phyloP scores from a whole-genome alignment of 106 monocot species.

The Narthecium ossifragum region DNA sequence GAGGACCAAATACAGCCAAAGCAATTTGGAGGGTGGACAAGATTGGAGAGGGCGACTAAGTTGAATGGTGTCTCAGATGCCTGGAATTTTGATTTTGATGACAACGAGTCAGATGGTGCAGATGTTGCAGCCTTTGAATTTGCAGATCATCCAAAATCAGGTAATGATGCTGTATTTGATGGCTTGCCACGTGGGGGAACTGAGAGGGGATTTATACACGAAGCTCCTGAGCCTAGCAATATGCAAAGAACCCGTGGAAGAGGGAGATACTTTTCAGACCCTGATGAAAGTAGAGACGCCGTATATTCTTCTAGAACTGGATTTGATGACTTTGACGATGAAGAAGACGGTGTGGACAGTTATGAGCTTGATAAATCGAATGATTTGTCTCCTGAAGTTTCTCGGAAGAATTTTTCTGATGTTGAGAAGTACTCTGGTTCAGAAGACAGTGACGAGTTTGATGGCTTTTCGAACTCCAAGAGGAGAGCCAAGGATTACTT shows the following conservation, averaged over 20 bases:
- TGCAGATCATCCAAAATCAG: slow-evolving; percentile 57
- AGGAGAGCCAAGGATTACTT: slow-evolving; percentile 5
- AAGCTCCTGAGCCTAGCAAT: slow-evolving; percentile 1
- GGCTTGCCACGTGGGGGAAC: slow-evolving; percentile 17
- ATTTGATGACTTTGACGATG: slow-evolving; percentile 99
- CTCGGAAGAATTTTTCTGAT: slow-evolving; percentile 46
- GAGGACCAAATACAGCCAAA: slow-evolving; percentile 42
- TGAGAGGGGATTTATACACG: slow-evolving; percentile 18
- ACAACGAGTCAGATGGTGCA: slow-evolving; percentile 95
- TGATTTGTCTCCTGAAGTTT: slow-evolving; percentile 18
- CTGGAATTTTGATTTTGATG: slow-evolving; percentile 99
- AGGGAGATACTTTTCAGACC: slow-evolving; percentile 24
- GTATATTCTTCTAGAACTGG: slow-evolving; percentile 28
- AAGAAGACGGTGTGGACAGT: slow-evolving; percentile 81
- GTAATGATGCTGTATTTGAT: slow-evolving; percentile 14
- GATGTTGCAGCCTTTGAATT: slow-evolving; percentile 99
- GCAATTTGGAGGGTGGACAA: slow-evolving; percentile 18
- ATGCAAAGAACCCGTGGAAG: slow-evolving; percentile 14
- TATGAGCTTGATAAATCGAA: slow-evolving; percentile 63
- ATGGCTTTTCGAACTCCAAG: slow-evolving; percentile 9
- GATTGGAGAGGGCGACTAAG: slow-evolving; percentile 24
- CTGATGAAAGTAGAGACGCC: slow-evolving; percentile 12
- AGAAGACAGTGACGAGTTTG: slow-evolving; percentile 40
- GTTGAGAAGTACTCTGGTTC: slow-evolving; percentile 47
- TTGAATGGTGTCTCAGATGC: slow-evolving; percentile 58